Base-by-base conservation (phyloP, 805 yeast species). In the Saccharomycopsis sp. region DNA sequence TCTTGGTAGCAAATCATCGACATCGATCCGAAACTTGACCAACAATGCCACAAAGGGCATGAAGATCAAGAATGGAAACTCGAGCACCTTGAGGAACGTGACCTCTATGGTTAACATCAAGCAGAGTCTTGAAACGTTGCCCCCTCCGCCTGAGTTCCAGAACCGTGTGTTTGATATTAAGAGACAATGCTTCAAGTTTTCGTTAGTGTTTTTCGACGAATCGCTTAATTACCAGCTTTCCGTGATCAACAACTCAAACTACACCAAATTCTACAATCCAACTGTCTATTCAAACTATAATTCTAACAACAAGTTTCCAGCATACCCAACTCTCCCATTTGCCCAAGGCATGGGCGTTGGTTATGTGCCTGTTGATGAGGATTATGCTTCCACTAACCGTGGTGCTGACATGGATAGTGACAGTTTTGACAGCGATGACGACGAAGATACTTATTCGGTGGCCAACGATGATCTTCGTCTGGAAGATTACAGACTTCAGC, bases 141-240 rank as follows among this genome's bases (percentile, higher is more conserved):
- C 72, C 3, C 42, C 66, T 2, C 82, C 82, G 3, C 81, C 81
- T 2, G 83, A 79, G 60, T 65, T 82, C 42, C 68, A 71, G 51
- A 69, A 67, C 52, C 64, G 73, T 3, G 75, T 79, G 0, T 82
- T 84, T 2, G 79, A 77, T 25, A 69, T 79, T 8, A 67, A 72
- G 29, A 65, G 79, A 47, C 83, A 81, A n/a, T 63, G 72, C 23
- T 77, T 71, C 66, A 78, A 71, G 63, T 80, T 79, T 66, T 81
- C 78, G 44, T 65, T 81, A 42, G 70, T 74, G 2, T 66, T 75
- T 57, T 78, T 78, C 57, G 77, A 75, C 55, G 78, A 75, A 14
- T 64, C 78, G 2, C 65, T 74, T 19, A 73, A 74, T 49, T 72
- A 68, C 19, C 69, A 66, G 50, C 62, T 66, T 5, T 68, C 59